phyloP scores from a whole-genome alignment of 1,139 yeast genomes.

The Candida tropicalis region DNA sequence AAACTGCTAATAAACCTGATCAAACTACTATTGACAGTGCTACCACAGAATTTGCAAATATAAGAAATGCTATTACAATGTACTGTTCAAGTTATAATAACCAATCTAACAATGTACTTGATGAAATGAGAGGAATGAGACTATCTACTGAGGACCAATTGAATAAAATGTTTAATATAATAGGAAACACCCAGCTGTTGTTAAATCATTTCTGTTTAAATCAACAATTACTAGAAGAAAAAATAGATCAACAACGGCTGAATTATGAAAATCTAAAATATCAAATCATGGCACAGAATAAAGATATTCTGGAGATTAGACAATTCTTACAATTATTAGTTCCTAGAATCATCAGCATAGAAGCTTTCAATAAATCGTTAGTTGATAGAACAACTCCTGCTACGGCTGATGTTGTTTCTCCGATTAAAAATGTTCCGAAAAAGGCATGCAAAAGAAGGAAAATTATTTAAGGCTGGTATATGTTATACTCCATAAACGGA shows the following conservation, averaged over 20 bases:
- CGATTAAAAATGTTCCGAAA: neutral
- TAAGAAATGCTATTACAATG: neutral
- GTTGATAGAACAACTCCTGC: neutral
- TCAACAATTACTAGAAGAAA: slow-evolving; percentile 3
- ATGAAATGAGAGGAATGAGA: slow-evolving; percentile 1
- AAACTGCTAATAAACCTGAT: neutral
- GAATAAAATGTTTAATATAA: neutral
- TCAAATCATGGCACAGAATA: slow-evolving; percentile 5
- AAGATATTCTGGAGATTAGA: slow-evolving; percentile 20
- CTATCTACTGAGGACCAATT: neutral
- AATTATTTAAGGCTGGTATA: too few relatives aligned
- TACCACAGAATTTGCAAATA: slow-evolving; percentile 6
- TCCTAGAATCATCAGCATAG: slow-evolving; percentile 25
- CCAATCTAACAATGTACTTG: neutral
- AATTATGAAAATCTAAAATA: slow-evolving; percentile 1
- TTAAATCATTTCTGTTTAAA: neutral
- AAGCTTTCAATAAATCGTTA: slow-evolving; percentile 11
- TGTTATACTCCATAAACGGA: too few relatives aligned
- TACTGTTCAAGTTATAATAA: neutral
- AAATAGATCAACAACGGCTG: neutral
- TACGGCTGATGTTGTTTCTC: neutral
- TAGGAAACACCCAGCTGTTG: slow-evolving; percentile 4
- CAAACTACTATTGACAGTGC: slow-evolving; percentile 1
- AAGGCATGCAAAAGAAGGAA: too few relatives aligned
- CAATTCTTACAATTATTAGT: slow-evolving; percentile 24